Evolutionary conservation across 345 rosid genomes (phyloP).

Genomic region (Psidium friedrichsthalianum): DNA sequence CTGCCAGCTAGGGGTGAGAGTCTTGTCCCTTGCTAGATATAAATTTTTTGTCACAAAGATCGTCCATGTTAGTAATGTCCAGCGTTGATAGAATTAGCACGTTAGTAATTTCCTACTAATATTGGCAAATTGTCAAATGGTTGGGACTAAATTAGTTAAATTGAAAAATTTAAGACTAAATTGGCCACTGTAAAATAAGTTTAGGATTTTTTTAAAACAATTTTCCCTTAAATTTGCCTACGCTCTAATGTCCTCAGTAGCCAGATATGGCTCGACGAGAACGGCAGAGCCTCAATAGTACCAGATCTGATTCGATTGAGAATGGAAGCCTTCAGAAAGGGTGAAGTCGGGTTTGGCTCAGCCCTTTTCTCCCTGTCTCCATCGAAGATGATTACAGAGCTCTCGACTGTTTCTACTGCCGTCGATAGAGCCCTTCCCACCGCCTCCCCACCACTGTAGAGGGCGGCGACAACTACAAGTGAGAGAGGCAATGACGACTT

Average conservation of each 20-base stretch:
- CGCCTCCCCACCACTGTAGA: not conserved
- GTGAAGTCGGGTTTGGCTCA: not conserved
- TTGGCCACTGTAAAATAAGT: rapidly evolving
- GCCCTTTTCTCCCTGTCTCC: not conserved
- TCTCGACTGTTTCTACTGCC: not conserved
- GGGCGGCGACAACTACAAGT: not conserved
- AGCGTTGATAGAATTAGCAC: rapidly evolving
- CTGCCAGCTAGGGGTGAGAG: not conserved
- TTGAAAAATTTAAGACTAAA: not conserved
- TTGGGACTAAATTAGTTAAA: not conserved
- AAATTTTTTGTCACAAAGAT: not conserved
- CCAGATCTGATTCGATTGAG: not conserved
- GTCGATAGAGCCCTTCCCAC: not conserved
- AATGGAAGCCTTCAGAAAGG: not conserved
- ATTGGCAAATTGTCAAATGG: not conserved
- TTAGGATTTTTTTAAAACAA: too few species aligned
- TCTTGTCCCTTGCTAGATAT: not conserved
- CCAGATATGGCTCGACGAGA: not conserved
- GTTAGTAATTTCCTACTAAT: not conserved
- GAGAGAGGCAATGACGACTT: not conserved
- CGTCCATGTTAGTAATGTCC: rapidly evolving
- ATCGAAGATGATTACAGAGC: not conserved
- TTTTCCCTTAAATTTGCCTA: not conserved
- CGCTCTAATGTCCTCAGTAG: not conserved
- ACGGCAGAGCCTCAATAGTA: not conserved